A percentile compares a stretch with the other conserved stretches of the same genome.
phyloP scores from a whole-genome alignment of 1,284 basidiomycete species.

The Heterobasidion parviporum region DNA sequence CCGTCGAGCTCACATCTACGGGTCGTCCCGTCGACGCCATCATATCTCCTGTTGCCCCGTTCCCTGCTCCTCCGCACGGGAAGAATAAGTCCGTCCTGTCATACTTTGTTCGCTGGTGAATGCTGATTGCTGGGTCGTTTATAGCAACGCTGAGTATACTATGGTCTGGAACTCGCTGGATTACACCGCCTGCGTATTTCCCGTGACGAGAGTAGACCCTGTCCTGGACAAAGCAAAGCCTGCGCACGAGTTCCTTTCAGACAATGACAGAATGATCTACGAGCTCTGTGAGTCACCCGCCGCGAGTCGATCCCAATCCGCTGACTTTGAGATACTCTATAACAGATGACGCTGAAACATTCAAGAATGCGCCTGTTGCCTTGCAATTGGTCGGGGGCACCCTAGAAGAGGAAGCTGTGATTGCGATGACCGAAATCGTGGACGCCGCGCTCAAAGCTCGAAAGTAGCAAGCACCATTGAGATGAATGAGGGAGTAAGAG shows the following conservation, averaged over 20 bases:
- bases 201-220: slow-evolving; percentile 53
- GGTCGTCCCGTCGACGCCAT: slow-evolving; percentile 37
- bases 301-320: not conserved
- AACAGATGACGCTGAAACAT: slow-evolving; percentile 46
- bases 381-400: slow-evolving; percentile 64
- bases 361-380: slow-evolving; percentile 54
- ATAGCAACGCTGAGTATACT: slow-evolving; percentile 38
- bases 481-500: not conserved
- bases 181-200: slow-evolving; percentile 59
- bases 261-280: slow-evolving; percentile 39
- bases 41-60: slow-evolving; percentile 23
- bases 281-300: slow-evolving; percentile 40
- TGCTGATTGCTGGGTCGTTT: too few species aligned
- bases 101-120: not conserved
- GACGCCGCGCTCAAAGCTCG: slow-evolving; percentile 31
- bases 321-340: slow-evolving; percentile 3
- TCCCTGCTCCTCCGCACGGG: slow-evolving; percentile 24
- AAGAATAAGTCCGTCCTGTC: slow-evolving; percentile 29
- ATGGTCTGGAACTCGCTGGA: slow-evolving; percentile 63
- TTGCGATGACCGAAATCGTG: slow-evolving; percentile 56
- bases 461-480: not conserved
- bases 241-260: slow-evolving; percentile 35
- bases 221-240: slow-evolving; percentile 33
- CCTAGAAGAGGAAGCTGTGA: slow-evolving; percentile 67
- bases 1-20: slow-evolving; percentile 29